Evolutionary conservation across 768 basidiomycete genomes (phyloP).

Genomic region (Mycena metata): DNA sequence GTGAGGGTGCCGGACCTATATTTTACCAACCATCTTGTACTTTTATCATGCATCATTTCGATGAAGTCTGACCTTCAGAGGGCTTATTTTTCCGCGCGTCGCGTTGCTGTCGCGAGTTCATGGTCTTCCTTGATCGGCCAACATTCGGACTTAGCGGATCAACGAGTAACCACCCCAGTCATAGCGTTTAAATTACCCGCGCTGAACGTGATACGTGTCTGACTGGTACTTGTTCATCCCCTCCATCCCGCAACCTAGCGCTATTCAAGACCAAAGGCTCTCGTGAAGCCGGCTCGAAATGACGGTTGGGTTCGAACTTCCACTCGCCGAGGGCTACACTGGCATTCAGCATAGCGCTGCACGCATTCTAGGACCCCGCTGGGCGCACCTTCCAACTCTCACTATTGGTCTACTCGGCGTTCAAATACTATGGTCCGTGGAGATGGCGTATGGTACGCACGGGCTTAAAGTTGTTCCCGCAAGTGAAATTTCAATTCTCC

Average conservation of each 20-base stretch:
- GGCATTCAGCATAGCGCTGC: constrained; percentile 60
- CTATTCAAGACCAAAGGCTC: too few species aligned
- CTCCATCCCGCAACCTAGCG: too few species aligned
- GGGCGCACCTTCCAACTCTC: constrained; percentile 75
- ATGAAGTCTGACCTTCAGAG: background rate
- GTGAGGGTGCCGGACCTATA: background rate
- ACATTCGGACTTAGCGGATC: too few species aligned
- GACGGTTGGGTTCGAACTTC: constrained; percentile 29
- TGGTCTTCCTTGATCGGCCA: background rate
- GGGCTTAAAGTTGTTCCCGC: background rate
- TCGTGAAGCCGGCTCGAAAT: background rate
- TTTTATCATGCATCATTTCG: background rate
- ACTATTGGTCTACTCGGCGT: constrained; percentile 88
- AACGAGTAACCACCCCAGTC: too few species aligned
- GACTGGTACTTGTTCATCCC: background rate
- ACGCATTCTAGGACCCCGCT: constrained; percentile 75
- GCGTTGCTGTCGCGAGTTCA: too few species aligned
- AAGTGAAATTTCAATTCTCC: background rate
- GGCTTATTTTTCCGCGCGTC: too few species aligned
- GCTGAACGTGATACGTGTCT: constrained; percentile 8
- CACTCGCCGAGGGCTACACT: constrained; percentile 17
- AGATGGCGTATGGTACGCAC: constrained; percentile 87
- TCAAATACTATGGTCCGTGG: constrained; percentile 93
- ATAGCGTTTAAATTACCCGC: too few species aligned
- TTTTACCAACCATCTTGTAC: background rate